Evolutionary conservation across 768 basidiomycete genomes (phyloP).

Genomic region (Dioszegia aurantiaca): DNA sequence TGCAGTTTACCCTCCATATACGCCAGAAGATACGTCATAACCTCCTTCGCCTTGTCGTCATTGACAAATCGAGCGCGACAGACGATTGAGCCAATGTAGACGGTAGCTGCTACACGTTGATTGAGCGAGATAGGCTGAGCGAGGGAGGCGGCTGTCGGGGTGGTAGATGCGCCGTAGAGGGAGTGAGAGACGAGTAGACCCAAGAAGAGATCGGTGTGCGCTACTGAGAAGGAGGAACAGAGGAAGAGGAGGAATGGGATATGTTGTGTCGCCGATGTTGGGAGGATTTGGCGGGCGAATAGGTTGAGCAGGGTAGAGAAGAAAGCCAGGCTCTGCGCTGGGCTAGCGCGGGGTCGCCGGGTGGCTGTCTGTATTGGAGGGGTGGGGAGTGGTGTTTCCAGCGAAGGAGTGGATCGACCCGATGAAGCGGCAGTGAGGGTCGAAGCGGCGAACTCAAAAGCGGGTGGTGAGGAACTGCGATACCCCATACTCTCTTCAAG

Average conservation of each 20-base stretch:
- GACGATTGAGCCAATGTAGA: slow-evolving; percentile 89
- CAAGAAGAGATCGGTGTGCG: slow-evolving; percentile 88
- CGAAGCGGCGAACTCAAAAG: slow-evolving; percentile 36
- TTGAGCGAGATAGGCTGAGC: slow-evolving; percentile 54
- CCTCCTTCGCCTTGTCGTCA: slow-evolving; percentile 66
- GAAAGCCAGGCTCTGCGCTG: slow-evolving; percentile 58
- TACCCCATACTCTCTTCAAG: slow-evolving; percentile 59
- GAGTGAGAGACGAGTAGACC: slow-evolving; percentile 92
- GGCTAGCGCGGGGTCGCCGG: slow-evolving; percentile 49
- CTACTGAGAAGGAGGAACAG: slow-evolving; percentile 82
- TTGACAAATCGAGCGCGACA: slow-evolving; percentile 84
- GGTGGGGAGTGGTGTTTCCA: slow-evolving; percentile 28
- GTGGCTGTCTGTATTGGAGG: slow-evolving; percentile 16
- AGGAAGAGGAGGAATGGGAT: slow-evolving; percentile 97
- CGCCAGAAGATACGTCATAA: slow-evolving; percentile 78
- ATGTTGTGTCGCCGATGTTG: slow-evolving; percentile 94
- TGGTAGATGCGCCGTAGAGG: slow-evolving; percentile 62
- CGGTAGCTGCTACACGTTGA: slow-evolving; percentile 85
- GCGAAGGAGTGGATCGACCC: slow-evolving; percentile 35
- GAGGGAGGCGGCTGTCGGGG: slow-evolving; percentile 32
- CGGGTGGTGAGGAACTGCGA: slow-evolving; percentile 17
- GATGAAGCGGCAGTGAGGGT: slow-evolving; percentile 28
- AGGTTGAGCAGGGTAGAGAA: slow-evolving; percentile 87
- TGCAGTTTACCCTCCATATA: slow-evolving; percentile 77
- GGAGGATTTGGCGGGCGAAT: slow-evolving; percentile 88